phyloP scores from a whole-genome alignment of 129 eudicot genomes.

The Rutidosis leptorrhynchoides region DNA sequence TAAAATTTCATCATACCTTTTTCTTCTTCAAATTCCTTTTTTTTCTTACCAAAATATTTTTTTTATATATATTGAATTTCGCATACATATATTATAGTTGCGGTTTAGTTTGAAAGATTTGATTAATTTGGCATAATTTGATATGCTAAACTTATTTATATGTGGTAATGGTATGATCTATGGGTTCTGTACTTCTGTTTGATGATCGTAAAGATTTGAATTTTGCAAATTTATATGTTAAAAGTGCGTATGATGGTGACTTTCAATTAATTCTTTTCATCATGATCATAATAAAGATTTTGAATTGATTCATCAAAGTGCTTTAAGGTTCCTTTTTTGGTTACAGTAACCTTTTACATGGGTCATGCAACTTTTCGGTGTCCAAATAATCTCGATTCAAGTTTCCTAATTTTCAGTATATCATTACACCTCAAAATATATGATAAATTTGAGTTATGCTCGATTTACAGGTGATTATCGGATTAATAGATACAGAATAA shows the following conservation, averaged over 20 bases:
- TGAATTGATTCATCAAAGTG: slow-evolving; percentile 16
- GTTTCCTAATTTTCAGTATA: slow-evolving; percentile 19
- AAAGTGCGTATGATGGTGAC: slow-evolving; percentile 16
- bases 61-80: no score
- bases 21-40: not conserved
- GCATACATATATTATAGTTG: no score
- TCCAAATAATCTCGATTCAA: slow-evolving; percentile 10
- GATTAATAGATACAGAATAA: slow-evolving; percentile 8
- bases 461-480: slow-evolving; percentile 16
- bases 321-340: slow-evolving; percentile 19
- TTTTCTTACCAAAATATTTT: no score
- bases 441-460: not conserved
- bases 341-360: slow-evolving; percentile 4
- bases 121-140: no score
- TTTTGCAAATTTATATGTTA: not conserved
- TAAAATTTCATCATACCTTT: slow-evolving; percentile 15
- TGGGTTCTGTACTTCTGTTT: slow-evolving; percentile 1
- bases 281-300: slow-evolving; percentile 12
- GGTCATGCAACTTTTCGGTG: slow-evolving; percentile 10
- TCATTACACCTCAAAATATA: slow-evolving; percentile 7
- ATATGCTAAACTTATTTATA: no score
- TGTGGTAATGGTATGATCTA: no score
- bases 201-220: slow-evolving; percentile 12
- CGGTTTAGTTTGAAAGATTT: no score
- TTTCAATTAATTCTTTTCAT: slow-evolving; percentile 12